Percentiles rank a stretch among this genome's conserved stretches.
Conservation (phyloP, 441 rosid species). For the Gossypium aridum region DNA sequence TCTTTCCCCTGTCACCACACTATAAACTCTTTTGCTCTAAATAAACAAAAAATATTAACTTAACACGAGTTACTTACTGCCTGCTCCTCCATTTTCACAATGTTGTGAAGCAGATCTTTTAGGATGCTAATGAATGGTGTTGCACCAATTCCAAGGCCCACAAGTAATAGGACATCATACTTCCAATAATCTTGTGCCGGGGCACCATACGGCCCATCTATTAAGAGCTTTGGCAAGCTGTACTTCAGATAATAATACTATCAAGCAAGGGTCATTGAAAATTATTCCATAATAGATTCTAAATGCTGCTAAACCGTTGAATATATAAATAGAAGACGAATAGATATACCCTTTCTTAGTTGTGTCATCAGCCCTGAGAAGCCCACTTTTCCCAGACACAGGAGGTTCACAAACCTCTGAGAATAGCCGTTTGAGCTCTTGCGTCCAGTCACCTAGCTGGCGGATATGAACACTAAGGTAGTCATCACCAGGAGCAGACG, state of each 20-base stretch:
- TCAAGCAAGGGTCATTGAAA: neutral
- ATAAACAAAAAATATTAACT: neutral
- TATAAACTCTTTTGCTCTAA: no score
- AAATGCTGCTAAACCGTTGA: neutral
- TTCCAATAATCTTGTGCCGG: slow-evolving; percentile 86
- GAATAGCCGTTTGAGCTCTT: slow-evolving; percentile 71
- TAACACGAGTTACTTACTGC: slow-evolving; percentile 38
- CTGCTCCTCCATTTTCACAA: slow-evolving; percentile 70
- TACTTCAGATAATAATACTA: slow-evolving; percentile 10
- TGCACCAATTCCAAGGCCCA: slow-evolving; percentile 94
- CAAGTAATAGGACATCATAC: slow-evolving; percentile 78
- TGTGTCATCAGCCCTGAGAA: slow-evolving; percentile 79
- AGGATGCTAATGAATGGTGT: slow-evolving; percentile 92
- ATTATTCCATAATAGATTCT: neutral
- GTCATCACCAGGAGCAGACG: slow-evolving; percentile 88
- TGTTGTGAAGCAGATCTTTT: slow-evolving; percentile 77
- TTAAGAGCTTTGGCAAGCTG: slow-evolving; percentile 82
- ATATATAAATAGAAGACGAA: neutral
- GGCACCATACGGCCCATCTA: slow-evolving; percentile 94
- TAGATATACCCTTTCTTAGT: slow-evolving; percentile 54
- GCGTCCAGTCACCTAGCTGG: slow-evolving; percentile 94
- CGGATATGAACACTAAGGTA: slow-evolving; percentile 90
- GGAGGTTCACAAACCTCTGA: slow-evolving; percentile 72
- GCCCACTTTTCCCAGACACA: slow-evolving; percentile 79
- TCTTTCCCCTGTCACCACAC: no score